Conservation (phyloP, 1,284 basidiomycete genomes). For the Naganishia cerealis region DNA sequence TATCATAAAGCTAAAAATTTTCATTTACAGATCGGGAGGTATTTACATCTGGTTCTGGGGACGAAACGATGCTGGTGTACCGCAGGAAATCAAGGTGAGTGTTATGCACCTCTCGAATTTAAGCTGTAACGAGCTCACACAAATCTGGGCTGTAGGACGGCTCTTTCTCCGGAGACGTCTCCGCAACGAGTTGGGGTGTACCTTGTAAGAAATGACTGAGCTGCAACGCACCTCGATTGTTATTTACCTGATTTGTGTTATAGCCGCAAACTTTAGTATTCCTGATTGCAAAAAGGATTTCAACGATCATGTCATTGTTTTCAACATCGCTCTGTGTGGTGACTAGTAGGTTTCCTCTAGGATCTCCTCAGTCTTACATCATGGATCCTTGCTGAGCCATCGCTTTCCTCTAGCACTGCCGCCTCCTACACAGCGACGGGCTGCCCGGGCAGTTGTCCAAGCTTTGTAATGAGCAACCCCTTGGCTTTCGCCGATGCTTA, state of each 20-base stretch:
- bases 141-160: conserved; percentile 5
- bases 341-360: conserved; percentile 42
- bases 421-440: conserved; percentile 44
- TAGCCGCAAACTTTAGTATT: conserved; percentile 45
- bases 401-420: conserved; percentile 34
- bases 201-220: neutral
- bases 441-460: conserved; percentile 43
- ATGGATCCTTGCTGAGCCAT: neutral
- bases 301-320: conserved; percentile 49
- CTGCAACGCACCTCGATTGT: neutral
- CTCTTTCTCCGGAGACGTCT: conserved; percentile 19
- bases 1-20: neutral
- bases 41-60: conserved; percentile 51
- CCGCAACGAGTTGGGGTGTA: conserved; percentile 22
- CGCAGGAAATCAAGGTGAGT: conserved; percentile 47
- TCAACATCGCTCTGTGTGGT: conserved; percentile 52
- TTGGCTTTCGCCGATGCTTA: conserved; percentile 61
- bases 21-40: conserved; percentile 38
- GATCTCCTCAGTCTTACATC: neutral
- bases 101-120: neutral
- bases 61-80: conserved; percentile 42
- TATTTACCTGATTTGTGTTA: neutral
- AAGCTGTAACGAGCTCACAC: too few species aligned
- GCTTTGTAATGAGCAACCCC: conserved; percentile 61
- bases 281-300: conserved; percentile 45